Conservation (phyloP, 202 grass and related monocot genomes). For the Dendrocalamus latiflorus region DNA sequence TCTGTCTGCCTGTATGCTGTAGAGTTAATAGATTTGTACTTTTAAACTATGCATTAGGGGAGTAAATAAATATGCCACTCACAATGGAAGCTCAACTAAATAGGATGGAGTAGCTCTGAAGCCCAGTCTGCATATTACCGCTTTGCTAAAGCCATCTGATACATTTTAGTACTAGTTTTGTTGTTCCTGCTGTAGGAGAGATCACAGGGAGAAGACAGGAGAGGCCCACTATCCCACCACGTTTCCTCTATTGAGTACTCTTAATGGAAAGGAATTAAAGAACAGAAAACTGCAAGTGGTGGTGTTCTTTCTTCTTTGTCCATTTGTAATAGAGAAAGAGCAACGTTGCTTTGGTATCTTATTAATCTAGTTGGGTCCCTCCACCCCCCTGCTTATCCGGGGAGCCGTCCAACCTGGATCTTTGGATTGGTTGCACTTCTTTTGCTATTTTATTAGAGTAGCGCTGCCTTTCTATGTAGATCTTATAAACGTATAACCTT, state of each 20-base stretch:
- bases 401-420: slow-evolving; percentile 27
- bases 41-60: neutral
- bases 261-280: neutral
- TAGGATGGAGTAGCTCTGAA: slow-evolving; percentile 4
- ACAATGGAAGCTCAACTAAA: neutral
- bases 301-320: slow-evolving; percentile 15
- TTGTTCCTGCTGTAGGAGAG: neutral
- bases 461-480: neutral
- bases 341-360: slow-evolving; percentile 21
- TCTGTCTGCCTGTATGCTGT: slow-evolving; percentile 4
- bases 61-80: neutral
- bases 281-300: slow-evolving; percentile 32
- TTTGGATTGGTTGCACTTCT: slow-evolving; percentile 4
- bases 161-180: slow-evolving; percentile 2
- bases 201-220: too few relatives aligned
- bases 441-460: slow-evolving; percentile 24
- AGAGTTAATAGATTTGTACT: slow-evolving; percentile 3
- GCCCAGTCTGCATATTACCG: neutral
- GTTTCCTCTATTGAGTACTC: too few relatives aligned
- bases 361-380: slow-evolving; percentile 24
- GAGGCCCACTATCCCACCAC: too few relatives aligned
- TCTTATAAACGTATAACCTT: slow-evolving; percentile 22
- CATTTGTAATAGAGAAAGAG: slow-evolving; percentile 22
- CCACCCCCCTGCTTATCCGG: neutral
- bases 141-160: neutral